phyloP scores from a whole-genome alignment of 2,329 filamentous ascomycete species.

The Diaporthe citri region DNA sequence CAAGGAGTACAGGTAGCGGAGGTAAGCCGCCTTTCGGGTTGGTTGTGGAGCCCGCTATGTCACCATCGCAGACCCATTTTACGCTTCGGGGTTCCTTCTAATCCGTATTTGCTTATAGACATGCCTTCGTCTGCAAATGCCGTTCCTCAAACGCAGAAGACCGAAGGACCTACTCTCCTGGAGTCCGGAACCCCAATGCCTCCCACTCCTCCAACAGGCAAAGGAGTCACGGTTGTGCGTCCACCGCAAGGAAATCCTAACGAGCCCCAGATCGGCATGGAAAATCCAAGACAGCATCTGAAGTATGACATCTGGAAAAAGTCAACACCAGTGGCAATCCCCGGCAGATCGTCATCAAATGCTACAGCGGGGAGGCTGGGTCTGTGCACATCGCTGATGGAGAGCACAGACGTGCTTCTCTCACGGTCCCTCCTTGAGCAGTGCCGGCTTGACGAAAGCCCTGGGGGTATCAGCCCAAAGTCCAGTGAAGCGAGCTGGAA shows the following conservation, averaged over 20 bases:
- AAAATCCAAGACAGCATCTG: neutral
- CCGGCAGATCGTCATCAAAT: neutral
- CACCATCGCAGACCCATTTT: neutral
- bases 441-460: conserved; percentile 27
- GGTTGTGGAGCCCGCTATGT: neutral
- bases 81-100: neutral
- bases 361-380: neutral
- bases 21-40: conserved; percentile 1
- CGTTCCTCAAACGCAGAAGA: neutral
- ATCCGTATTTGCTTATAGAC: neutral
- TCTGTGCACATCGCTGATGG: conserved; percentile 29
- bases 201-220: neutral
- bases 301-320: conserved; percentile 27
- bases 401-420: conserved; percentile 24
- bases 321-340: conserved; percentile 29
- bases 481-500: conserved; percentile 32
- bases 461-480: neutral
- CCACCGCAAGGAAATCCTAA: neutral
- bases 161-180: neutral
- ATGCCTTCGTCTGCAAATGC: neutral
- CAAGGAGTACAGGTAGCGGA: neutral
- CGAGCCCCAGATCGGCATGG: neutral
- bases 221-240: neutral
- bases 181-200: neutral
- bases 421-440: conserved; percentile 37